phyloP scores from a whole-genome alignment of 768 basidiomycete species.

The Collybiopsis confluens region DNA sequence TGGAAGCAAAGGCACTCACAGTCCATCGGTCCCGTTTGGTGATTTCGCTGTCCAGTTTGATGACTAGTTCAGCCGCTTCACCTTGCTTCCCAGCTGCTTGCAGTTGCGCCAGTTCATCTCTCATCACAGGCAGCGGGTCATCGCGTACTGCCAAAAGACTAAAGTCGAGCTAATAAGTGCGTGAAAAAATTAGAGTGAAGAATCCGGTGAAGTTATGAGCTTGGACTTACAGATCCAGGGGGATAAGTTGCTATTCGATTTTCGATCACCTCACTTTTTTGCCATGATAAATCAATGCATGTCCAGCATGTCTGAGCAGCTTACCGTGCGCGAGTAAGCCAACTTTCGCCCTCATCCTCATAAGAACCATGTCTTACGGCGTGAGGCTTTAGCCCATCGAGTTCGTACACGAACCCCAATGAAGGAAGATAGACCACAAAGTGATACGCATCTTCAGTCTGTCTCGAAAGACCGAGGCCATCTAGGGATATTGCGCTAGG shows the following conservation, averaged over 20 bases:
- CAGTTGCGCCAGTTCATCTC: constrained; percentile 48
- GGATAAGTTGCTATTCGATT: constrained; percentile 89
- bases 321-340: constrained; percentile 79
- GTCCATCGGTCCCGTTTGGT: constrained; percentile 79
- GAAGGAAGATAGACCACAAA: constrained; percentile 92
- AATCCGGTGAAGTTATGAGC: constrained; percentile 8
- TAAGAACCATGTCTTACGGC: constrained; percentile 81
- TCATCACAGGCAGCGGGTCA: constrained; percentile 71
- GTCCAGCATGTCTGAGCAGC: constrained; percentile 13
- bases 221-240: constrained; percentile 67
- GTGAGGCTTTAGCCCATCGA: constrained; percentile 81
- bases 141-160: constrained; percentile 85
- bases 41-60: constrained; percentile 61
- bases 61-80: constrained; percentile 49
- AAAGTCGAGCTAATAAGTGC: constrained; percentile 78
- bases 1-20: constrained; percentile 41
- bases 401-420: constrained; percentile 82
- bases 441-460: constrained; percentile 84
- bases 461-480: constrained; percentile 68
- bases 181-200: constrained; percentile 1
- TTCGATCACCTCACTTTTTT: constrained; percentile 73
- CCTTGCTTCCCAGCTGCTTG: constrained; percentile 38
- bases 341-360: constrained; percentile 68
- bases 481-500: constrained; percentile 86
- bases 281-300: neutral